Percentiles rank a stretch among this genome's conserved stretches.
phyloP scores from a whole-genome alignment of 192 early-diverging fungal species.

The Entophlyctis helioformis region DNA sequence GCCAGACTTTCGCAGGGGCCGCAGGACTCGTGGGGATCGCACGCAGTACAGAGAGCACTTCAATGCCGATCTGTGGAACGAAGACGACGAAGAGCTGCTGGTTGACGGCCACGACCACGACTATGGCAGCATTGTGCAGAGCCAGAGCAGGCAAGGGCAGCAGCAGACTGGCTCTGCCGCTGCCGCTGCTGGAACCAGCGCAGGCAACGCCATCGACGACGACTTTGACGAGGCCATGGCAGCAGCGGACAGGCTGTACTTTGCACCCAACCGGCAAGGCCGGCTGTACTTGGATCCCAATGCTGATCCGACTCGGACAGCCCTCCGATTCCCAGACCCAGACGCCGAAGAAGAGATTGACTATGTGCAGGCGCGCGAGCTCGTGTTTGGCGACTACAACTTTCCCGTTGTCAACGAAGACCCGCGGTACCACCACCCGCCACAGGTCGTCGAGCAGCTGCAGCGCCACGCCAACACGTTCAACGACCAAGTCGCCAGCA shows the following conservation, averaged over 20 bases:
- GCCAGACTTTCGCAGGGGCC: slow-evolving; percentile 40
- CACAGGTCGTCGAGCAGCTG: slow-evolving; percentile 3
- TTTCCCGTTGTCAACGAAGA: slow-evolving; percentile 26
- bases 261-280: too few relatives aligned
- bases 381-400: slow-evolving; percentile 25
- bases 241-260: not conserved
- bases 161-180: too few relatives aligned
- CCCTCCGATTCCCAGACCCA: not conserved
- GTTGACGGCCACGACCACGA: not conserved
- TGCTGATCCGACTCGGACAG: not conserved
- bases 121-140: slow-evolving; percentile 1
- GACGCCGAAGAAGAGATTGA: slow-evolving; percentile 14
- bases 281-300: too few relatives aligned
- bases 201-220: not conserved
- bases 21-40: not conserved
- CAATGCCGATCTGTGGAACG: too few relatives aligned
- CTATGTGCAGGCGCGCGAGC: slow-evolving; percentile 6
- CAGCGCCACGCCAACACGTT: too few relatives aligned
- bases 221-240: not conserved
- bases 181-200: too few relatives aligned
- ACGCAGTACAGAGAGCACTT: not conserved
- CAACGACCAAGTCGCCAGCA: too few relatives aligned
- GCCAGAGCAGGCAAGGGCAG: too few relatives aligned
- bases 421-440: slow-evolving; percentile 16
- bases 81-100: not conserved